A percentile compares a stretch with the other conserved stretches of the same genome.
These are phyloP conservation scores for Colletotrichum echinochloae DNA, from an alignment of 2,329 filamentous ascomycete genomes.

Conservation along the genomic window DNA sequence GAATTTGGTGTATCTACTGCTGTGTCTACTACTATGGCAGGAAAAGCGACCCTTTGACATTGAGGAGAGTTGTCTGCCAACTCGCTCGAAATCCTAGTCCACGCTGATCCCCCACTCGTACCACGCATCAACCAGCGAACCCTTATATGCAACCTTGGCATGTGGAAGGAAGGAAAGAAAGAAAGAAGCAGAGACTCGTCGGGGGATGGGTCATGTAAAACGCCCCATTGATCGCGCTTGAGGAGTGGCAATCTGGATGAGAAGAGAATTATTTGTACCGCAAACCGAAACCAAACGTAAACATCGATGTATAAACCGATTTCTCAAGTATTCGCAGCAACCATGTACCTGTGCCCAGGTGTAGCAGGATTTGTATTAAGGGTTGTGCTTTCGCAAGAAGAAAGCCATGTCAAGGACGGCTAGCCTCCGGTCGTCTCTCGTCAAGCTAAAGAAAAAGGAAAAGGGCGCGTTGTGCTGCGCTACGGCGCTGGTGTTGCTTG, in stretches of 20 bases:
- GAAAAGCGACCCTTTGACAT: neutral
- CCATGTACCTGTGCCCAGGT: conserved; percentile 15
- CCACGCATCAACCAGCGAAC: neutral
- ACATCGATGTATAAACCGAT: neutral
- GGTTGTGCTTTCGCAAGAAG: neutral
- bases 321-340: conserved; percentile 5
- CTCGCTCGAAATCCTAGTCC: neutral
- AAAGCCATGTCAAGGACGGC: neutral
- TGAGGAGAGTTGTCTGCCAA: too few species aligned
- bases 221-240: neutral
- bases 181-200: neutral
- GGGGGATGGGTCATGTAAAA: neutral
- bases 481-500: conserved; percentile 5
- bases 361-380: conserved; percentile 30
- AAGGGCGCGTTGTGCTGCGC: conserved; percentile 16
- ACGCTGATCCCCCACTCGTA: neutral
- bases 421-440: neutral
- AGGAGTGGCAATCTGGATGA: conserved; percentile 6
- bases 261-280: neutral
- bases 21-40: neutral
- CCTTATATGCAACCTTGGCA: neutral
- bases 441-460: neutral
- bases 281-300: neutral
- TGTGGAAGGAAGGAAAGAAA: neutral
- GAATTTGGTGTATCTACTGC: neutral